These are phyloP conservation scores for Acanthamoeba divionensis DNA, from an alignment of 208 protist genomes.

Conservation along the genomic window DNA sequence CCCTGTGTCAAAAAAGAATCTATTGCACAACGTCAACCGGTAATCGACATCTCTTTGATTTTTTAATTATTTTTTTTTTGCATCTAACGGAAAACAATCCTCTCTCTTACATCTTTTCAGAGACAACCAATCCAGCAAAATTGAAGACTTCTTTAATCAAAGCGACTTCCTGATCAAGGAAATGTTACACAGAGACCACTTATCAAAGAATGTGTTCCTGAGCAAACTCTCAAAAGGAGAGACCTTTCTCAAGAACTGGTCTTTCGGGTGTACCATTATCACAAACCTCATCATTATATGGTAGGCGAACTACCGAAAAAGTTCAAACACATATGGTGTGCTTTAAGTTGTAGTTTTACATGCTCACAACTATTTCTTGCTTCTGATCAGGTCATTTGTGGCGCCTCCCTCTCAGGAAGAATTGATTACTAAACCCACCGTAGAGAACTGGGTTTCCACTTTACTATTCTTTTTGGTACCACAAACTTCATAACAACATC, in stretches of 20 bases:
- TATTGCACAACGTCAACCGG: slow-evolving; percentile 51
- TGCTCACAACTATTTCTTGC: too few species aligned
- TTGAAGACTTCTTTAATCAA: slow-evolving; percentile 48
- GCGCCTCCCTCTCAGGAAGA: too few species aligned
- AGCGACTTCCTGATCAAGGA: slow-evolving; percentile 6
- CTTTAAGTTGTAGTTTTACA: too few species aligned
- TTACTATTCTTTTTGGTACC: too few species aligned
- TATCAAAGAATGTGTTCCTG: neutral
- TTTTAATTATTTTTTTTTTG: neutral
- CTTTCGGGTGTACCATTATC: slow-evolving; percentile 13
- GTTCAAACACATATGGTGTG: too few species aligned
- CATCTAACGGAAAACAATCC: too few species aligned
- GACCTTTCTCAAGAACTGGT: neutral
- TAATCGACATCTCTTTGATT: neutral
- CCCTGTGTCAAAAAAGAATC: neutral
- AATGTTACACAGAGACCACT: neutral
- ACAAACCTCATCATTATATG: slow-evolving; percentile 29
- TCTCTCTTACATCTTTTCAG: neutral
- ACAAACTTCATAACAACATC: too few species aligned
- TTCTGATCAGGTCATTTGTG: too few species aligned
- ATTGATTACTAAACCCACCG: too few species aligned
- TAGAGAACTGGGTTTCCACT: too few species aligned
- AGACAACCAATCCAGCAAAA: slow-evolving; percentile 37
- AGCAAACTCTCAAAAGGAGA: neutral
- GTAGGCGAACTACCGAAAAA: too few species aligned